Evolutionary conservation across 805 yeast species (phyloP).

Genomic region (Candida ulmi): DNA sequence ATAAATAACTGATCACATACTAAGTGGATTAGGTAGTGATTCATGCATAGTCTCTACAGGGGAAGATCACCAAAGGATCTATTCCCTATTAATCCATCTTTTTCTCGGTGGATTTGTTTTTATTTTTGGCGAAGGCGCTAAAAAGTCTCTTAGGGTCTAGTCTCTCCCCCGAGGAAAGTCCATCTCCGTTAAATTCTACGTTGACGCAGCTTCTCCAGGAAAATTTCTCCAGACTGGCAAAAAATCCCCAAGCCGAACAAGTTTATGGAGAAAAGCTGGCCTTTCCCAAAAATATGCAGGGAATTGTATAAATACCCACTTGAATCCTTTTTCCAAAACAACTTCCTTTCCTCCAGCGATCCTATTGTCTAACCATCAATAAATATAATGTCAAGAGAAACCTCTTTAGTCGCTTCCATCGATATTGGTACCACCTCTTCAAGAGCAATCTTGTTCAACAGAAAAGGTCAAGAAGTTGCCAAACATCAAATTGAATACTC

Average conservation of each 20-base stretch:
- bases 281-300: too few species aligned
- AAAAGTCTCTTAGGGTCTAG: too few species aligned
- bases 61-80: too few species aligned
- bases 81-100: too few species aligned
- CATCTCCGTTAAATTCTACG: not conserved
- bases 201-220: constrained; percentile 1
- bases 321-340: not conserved
- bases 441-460: constrained; percentile 75
- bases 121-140: too few species aligned
- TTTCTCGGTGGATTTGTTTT: too few species aligned
- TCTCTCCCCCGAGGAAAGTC: not conserved
- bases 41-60: too few species aligned
- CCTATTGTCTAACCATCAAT: not conserved
- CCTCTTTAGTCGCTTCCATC: constrained; percentile 51
- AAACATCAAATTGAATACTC: constrained; percentile 88
- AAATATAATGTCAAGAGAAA: constrained; percentile 21
- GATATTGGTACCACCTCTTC: constrained; percentile 94
- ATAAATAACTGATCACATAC: too few species aligned
- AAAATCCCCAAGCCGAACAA: not conserved
- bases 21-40: too few species aligned
- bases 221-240: constrained; percentile 2
- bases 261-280: too few species aligned
- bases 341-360: not conserved
- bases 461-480: constrained; percentile 71
- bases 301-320: too few species aligned